Evolutionary conservation across 768 basidiomycete genomes (phyloP).

Genomic region (Podaxis sp.): DNA sequence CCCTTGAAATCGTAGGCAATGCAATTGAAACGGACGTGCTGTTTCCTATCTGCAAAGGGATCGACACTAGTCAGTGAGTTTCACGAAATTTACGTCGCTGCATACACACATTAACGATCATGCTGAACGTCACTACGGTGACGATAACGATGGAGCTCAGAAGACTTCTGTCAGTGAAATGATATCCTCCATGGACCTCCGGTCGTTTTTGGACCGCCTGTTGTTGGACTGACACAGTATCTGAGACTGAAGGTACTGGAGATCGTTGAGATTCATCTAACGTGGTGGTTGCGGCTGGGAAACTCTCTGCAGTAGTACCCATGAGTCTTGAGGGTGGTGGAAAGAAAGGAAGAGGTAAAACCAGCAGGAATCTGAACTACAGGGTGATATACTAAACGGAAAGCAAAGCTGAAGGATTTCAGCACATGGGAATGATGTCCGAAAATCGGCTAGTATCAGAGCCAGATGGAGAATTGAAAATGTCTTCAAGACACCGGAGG

Average conservation of each 20-base stretch:
- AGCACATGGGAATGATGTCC: neutral
- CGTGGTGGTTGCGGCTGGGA: neutral
- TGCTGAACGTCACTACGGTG: conserved; percentile 37
- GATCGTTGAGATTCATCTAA: neutral
- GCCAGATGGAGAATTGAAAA: neutral
- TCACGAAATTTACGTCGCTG: neutral
- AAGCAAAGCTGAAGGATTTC: neutral
- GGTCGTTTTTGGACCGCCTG: neutral
- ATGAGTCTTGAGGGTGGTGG: neutral
- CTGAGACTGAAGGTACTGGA: neutral
- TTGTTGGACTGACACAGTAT: neutral
- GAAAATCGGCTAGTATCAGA: neutral
- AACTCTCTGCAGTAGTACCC: too few relatives aligned
- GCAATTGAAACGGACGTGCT: conserved; percentile 49
- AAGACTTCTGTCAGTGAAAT: neutral
- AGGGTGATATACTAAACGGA: neutral
- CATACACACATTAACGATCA: conserved; percentile 32
- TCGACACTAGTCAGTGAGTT: neutral
- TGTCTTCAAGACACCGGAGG: neutral
- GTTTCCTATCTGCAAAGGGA: conserved; percentile 33
- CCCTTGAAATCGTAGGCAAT: conserved; percentile 48
- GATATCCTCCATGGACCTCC: neutral
- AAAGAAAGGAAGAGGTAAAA: neutral
- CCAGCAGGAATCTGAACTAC: neutral
- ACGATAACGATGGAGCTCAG: conserved; percentile 21